These are phyloP conservation scores for Alternaria sp. DNA, from an alignment of 2,329 filamentous ascomycete genomes.

Conservation along the genomic window DNA sequence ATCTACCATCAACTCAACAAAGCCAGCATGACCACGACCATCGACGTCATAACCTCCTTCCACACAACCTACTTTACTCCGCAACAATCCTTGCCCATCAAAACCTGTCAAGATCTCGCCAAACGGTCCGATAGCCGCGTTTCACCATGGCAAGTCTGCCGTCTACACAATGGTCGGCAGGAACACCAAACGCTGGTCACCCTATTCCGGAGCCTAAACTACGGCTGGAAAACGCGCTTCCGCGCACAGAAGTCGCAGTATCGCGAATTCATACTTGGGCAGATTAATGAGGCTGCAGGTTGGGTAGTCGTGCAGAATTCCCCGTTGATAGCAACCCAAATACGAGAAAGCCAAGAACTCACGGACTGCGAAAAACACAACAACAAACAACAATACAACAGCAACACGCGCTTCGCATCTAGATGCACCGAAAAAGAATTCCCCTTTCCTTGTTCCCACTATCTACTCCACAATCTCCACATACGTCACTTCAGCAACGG, in stretches of 20 bases:
- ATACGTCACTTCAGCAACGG: background rate
- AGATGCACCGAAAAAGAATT: background rate
- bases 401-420: background rate
- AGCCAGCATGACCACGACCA: background rate
- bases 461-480: background rate
- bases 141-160: background rate
- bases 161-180: background rate
- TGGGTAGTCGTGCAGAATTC: background rate
- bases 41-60: background rate
- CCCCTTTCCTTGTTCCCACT: background rate
- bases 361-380: background rate
- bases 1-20: background rate
- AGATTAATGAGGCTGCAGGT: background rate
- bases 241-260: background rate
- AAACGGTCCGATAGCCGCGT: conserved; percentile 1
- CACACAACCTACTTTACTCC: background rate
- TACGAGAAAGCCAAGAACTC: background rate
- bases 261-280: background rate
- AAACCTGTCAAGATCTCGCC: background rate
- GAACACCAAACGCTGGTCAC: background rate
- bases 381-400: background rate
- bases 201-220: background rate
- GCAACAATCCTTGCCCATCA: background rate
- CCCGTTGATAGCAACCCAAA: background rate
- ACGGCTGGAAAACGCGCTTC: background rate